Conservation (phyloP, 2,329 filamentous ascomycete genomes). For the Pseudocercospora cruenta region DNA sequence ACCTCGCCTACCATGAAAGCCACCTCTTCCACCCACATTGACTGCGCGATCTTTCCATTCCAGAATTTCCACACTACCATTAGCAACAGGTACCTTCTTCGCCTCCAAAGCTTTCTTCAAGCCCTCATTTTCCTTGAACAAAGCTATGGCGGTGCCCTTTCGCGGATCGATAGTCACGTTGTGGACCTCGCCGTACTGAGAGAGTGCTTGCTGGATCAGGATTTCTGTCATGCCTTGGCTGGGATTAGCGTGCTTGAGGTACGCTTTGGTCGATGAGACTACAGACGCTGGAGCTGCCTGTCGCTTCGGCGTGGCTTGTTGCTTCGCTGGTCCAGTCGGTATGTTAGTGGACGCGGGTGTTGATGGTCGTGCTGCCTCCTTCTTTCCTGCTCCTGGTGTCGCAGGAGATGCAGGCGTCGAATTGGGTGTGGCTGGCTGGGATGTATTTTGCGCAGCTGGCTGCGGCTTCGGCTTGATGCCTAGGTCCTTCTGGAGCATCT, state of each 20-base stretch:
- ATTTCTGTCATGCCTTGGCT: conserved; percentile 90
- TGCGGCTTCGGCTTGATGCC: conserved; percentile 53
- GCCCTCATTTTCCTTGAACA: conserved; percentile 74
- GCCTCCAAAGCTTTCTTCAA: conserved; percentile 79
- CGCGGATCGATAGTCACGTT: conserved; percentile 91
- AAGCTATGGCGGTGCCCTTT: conserved; percentile 91
- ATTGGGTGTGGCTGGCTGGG: conserved; percentile 4
- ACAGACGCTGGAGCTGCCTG: conserved; percentile 28
- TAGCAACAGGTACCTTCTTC: conserved; percentile 79
- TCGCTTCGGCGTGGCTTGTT: conserved; percentile 37
- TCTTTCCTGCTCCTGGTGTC: conserved; percentile 36
- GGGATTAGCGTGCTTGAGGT: conserved; percentile 66
- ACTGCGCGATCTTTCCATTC: conserved; percentile 68
- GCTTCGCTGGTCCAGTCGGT: conserved; percentile 24
- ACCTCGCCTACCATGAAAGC: conserved; percentile 24
- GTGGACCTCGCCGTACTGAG: conserved; percentile 71
- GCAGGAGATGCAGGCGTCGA: conserved; percentile 19
- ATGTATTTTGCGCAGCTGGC: conserved; percentile 19
- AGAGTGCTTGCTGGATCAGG: conserved; percentile 73
- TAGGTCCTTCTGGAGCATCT: conserved; percentile 65
- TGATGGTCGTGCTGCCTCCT: conserved; percentile 24
- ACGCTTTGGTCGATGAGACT: conserved; percentile 55
- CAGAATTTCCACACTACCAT: conserved; percentile 83
- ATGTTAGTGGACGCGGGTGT: conserved; percentile 24
- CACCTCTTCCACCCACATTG: conserved; percentile 20